Evolutionary conservation across 2,329 filamentous ascomycete genomes (phyloP), one percentile per base, ranked within the genome.

Genomic region (Seiridium cupressi): DNA sequence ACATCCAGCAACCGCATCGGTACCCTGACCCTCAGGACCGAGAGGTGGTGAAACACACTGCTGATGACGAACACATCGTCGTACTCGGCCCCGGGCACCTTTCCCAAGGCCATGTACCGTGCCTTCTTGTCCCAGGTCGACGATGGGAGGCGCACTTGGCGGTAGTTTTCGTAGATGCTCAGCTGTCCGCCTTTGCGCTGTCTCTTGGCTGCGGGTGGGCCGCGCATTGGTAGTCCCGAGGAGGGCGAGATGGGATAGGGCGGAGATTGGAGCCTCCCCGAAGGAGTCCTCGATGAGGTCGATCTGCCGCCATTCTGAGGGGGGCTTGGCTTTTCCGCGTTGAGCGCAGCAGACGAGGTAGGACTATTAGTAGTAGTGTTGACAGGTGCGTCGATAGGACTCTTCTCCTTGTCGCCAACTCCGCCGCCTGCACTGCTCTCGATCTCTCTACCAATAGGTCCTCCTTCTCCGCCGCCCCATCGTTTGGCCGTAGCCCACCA

Each of bases 1-100:
- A 84, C 81, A 13, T 78, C 76, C 36, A 89, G 73, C 51, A 88
- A 69, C 32, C 75, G 73, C 35, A 74, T 72, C 1, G 86, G 84
- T 18, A 89, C 84, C n/a, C 85, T 79, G 34, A 87, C 79, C 32
- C 86, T 74, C 60, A 89, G 67, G 53, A 89, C 71, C 34, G 79
- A 83, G 10, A 89, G 63, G 66, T 89, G 86, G 66, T 89, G 86
- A 69, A 87, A 87, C 36, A 89, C 70, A 4, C 79, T 80, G 70
- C 84, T 87, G 46, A 89, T 69, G 46, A 89, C 76, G 63, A 87
- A 89, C 2, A 89, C 74, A 65, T 89, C 86, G 64, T 89, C 86
- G 66, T 81, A 82, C 40, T 76, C 76, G 2, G 71, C 75, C 2
- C 80, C 81, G 1, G 66, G 65, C 9, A 71, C 69, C 63, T 80